Evolutionary conservation across 2,329 filamentous ascomycete genomes (phyloP).

Genomic region (Trichoderma asperellum): DNA sequence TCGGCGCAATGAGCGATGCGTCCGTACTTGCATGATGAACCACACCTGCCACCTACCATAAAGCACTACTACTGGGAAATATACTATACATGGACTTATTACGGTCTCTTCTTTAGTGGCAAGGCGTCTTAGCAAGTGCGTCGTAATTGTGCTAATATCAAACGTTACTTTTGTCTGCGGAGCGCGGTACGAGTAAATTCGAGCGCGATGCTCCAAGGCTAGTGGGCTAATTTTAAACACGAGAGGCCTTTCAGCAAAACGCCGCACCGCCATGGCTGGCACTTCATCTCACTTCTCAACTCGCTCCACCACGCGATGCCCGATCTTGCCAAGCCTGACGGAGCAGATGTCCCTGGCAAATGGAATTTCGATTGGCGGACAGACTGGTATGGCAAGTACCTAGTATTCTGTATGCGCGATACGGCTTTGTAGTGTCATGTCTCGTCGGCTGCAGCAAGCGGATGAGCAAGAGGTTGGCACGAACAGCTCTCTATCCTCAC

Average conservation of each 20-base stretch:
- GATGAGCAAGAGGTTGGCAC: background rate
- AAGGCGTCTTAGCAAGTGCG: background rate
- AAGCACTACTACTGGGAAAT: background rate
- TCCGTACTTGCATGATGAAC: background rate
- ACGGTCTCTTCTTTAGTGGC: background rate
- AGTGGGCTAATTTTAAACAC: slow-evolving; percentile 17
- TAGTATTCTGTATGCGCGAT: background rate
- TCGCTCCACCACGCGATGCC: slow-evolving; percentile 16
- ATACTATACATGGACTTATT: too few species aligned
- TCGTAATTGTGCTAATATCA: background rate
- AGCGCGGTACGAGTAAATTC: slow-evolving; percentile 17
- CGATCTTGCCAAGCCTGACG: slow-evolving; percentile 6
- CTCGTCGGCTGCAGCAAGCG: background rate
- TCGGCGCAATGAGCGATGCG: background rate
- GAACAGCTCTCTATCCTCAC: background rate
- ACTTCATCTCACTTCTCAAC: slow-evolving; percentile 17
- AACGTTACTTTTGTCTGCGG: slow-evolving; percentile 1
- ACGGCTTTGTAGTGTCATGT: background rate
- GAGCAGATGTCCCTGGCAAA: slow-evolving; percentile 6
- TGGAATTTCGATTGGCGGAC: slow-evolving; percentile 3
- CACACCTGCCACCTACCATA: background rate
- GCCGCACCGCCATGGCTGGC: slow-evolving; percentile 8
- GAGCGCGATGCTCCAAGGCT: slow-evolving; percentile 2
- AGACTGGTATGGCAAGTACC: background rate
- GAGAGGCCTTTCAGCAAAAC: slow-evolving; percentile 3